Evolutionary conservation across 805 yeast genomes (phyloP), one percentile per base, ranked within the genome.

Genomic region (Nakazawaea sp.): DNA sequence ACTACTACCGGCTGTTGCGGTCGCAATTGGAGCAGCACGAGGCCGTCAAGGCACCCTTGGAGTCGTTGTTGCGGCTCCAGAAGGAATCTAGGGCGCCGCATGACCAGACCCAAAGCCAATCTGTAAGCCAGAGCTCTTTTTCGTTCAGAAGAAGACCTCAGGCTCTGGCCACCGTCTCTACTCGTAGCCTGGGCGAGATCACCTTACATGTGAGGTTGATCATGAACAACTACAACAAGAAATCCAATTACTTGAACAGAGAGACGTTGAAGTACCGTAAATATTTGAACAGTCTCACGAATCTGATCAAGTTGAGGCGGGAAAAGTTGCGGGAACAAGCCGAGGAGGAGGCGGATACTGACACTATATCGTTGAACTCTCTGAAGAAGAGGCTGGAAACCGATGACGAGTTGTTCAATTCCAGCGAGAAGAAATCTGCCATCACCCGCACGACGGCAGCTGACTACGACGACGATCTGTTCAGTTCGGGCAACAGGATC

Each of bases 251-350:
- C 42, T 64, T 70, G 45, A 67, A 66, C 43, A 50, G 51, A 27
- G 77, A 72, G 41, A 52, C 67, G 45, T 50, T 55, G 38, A 62
- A 68, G 49, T 69, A 68, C 48, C 69, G 64, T 50, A 53, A 54
- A 40, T 72, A 72, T 50, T 55, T 71, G 27, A 50, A 60, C 24
- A 60, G 63, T 36, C 55, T 72, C 30, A 72, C 68, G n/a, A 59
- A 58, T 45, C 77, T 71, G 0, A 62, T 71, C 41, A 65, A 62
- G 40, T 53, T 70, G 40, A 59, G 76, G 42, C 61, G 58, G 36
- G 68, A 67, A 38, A 45, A 42, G 41, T 30, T 45, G 27, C 27
- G 19, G 30, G 31, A 26, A 32, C 33, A 36, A 29, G 35, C 13
- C 24, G 24, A 21, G 24, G 10, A 21, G 10, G 24, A 21, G 24